Evolutionary conservation across 2,329 filamentous ascomycete genomes (phyloP).

Genomic region (Achaetomium macrosporum): DNA sequence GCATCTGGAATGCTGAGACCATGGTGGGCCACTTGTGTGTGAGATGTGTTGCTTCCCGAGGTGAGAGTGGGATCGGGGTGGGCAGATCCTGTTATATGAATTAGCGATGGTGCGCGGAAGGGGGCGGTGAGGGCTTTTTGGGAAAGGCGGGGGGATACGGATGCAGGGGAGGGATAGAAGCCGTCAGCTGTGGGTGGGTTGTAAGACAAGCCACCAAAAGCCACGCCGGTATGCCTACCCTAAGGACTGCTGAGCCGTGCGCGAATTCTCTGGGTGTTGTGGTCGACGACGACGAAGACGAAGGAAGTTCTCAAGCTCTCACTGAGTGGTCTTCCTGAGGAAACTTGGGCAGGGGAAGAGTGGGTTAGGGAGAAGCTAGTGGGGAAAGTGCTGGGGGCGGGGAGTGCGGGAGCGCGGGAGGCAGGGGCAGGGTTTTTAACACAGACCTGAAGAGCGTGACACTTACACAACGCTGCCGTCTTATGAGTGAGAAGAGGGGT

Average conservation of each 20-base stretch:
- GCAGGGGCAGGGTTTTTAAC: slow-evolving; percentile 16
- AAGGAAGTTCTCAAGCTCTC: neutral
- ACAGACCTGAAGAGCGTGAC: slow-evolving; percentile 16
- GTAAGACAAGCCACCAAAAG: neutral
- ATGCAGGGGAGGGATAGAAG: slow-evolving; percentile 7
- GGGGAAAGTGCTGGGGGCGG: slow-evolving; percentile 12
- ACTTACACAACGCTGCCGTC: slow-evolving; percentile 25
- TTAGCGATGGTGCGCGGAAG: slow-evolving; percentile 21
- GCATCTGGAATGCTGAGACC: slow-evolving; percentile 48
- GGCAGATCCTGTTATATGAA: slow-evolving; percentile 23
- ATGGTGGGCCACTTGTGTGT: slow-evolving; percentile 33
- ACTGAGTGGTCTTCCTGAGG: slow-evolving; percentile 5
- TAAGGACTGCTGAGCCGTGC: slow-evolving; percentile 6
- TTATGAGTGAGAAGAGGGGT: slow-evolving; percentile 22
- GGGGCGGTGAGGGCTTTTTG: slow-evolving; percentile 27
- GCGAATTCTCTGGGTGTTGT: neutral
- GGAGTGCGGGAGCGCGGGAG: slow-evolving; percentile 17
- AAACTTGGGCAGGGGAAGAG: slow-evolving; percentile 6
- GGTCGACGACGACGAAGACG: too few species aligned
- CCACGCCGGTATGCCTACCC: slow-evolving; percentile 5
- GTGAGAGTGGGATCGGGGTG: slow-evolving; percentile 15
- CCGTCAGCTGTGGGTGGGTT: neutral
- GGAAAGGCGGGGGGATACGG: slow-evolving; percentile 18
- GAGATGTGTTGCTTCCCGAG: slow-evolving; percentile 1
- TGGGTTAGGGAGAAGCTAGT: slow-evolving; percentile 19